Conservation (phyloP, 2,329 filamentous ascomycete species). For the Hortaea sp. region DNA sequence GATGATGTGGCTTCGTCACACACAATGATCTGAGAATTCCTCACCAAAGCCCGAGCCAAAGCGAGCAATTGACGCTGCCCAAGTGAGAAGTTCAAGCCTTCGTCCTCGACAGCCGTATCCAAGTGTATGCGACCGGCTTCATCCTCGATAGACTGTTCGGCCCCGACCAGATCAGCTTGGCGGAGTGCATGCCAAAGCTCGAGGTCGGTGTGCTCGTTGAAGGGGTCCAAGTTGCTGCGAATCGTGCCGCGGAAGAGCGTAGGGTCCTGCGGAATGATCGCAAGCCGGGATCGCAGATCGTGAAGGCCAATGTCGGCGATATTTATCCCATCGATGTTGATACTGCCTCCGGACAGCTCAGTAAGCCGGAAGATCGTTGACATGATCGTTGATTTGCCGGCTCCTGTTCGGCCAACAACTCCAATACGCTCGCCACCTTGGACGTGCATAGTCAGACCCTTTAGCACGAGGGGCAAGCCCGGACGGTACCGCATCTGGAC, state of each 20-base stretch:
- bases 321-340: slow-evolving; percentile 41
- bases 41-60: slow-evolving; percentile 78
- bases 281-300: slow-evolving; percentile 62
- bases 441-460: slow-evolving; percentile 54
- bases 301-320: slow-evolving; percentile 66
- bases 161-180: slow-evolving; percentile 61
- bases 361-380: slow-evolving; percentile 65
- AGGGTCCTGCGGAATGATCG: slow-evolving; percentile 75
- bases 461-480: slow-evolving; percentile 39
- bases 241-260: slow-evolving; percentile 75
- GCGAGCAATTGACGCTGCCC: slow-evolving; percentile 95
- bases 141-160: slow-evolving; percentile 37
- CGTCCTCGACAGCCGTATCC: slow-evolving; percentile 79
- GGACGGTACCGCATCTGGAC: slow-evolving; percentile 44
- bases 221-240: slow-evolving; percentile 70
- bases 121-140: slow-evolving; percentile 60
- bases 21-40: slow-evolving; percentile 81
- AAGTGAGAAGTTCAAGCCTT: slow-evolving; percentile 90
- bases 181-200: slow-evolving; percentile 69
- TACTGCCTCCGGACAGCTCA: slow-evolving; percentile 38
- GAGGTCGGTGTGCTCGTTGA: slow-evolving; percentile 65
- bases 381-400: slow-evolving; percentile 78
- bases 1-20: slow-evolving; percentile 92
- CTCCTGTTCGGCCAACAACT: slow-evolving; percentile 71
- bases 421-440: slow-evolving; percentile 68